Percentiles rank a stretch among this genome's conserved stretches.
These are phyloP conservation scores for Eimeria sp. DNA, from an alignment of 169 alveolate species.

Conservation along the genomic window DNA sequence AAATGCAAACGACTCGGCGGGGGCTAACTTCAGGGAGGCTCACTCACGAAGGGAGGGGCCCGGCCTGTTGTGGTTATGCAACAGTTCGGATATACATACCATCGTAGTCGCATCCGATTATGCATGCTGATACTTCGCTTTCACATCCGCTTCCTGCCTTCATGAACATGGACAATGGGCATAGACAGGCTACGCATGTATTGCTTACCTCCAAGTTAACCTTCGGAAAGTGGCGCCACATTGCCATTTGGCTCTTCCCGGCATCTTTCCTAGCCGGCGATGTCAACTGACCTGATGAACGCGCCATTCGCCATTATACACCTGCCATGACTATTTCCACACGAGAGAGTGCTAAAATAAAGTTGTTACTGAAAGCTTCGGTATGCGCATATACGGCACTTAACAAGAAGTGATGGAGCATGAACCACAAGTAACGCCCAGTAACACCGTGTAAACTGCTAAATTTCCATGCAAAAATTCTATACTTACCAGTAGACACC, in stretches of 20 bases:
- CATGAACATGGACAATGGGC: neutral
- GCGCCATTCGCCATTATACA: neutral
- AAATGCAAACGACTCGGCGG: neutral
- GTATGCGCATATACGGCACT: neutral
- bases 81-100: neutral
- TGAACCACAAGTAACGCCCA: neutral
- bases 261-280: neutral
- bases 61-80: neutral
- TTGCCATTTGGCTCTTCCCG: neutral
- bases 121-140: neutral
- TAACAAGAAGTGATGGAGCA: neutral
- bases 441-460: neutral
- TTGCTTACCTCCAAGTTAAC: constrained; percentile 31
- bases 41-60: neutral
- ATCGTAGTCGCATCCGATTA: neutral
- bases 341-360: neutral
- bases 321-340: neutral
- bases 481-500: neutral
- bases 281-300: neutral
- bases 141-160: neutral
- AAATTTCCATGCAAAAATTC: neutral
- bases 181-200: neutral
- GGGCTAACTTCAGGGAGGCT: neutral
- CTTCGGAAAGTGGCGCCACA: constrained; percentile 55
- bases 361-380: neutral